These are phyloP conservation scores for Pyrenula aspistea DNA, from an alignment of 495 filamentous ascomycete genomes.

Conservation along the genomic window DNA sequence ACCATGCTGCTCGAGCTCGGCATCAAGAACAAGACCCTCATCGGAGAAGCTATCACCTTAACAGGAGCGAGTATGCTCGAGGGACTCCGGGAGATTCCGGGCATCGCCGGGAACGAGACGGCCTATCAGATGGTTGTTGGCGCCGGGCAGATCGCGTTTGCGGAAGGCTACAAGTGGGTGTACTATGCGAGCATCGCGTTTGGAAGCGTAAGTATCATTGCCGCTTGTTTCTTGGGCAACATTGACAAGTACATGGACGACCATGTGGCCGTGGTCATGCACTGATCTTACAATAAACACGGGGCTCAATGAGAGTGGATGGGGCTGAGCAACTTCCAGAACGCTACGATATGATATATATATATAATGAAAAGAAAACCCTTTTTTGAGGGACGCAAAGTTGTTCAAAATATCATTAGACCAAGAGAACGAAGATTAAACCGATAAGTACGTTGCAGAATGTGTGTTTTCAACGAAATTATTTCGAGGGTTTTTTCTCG, in stretches of 20 bases:
- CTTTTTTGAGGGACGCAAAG: no score
- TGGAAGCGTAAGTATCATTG: conserved; percentile 47
- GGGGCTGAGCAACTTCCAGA: no score
- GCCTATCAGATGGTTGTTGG: conserved; percentile 45
- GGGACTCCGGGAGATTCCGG: conserved; percentile 39
- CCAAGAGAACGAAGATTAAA: no score
- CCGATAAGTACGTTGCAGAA: no score
- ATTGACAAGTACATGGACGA: conserved; percentile 58
- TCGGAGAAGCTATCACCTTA: conserved; percentile 37
- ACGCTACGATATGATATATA: no score
- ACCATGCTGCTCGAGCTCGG: conserved; percentile 38
- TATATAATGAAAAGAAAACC: no score
- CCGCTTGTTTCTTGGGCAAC: conserved; percentile 50
- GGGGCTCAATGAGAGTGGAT: no score
- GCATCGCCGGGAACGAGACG: conserved; percentile 38
- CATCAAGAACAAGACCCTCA: conserved; percentile 34
- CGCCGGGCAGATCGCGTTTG: conserved; percentile 51
- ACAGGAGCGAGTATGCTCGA: conserved; percentile 44
- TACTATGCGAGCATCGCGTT: conserved; percentile 61
- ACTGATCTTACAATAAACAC: no score
- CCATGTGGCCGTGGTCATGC: conserved; percentile 54
- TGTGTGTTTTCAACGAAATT: no score
- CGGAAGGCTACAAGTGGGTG: conserved; percentile 53
- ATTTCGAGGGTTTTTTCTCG: no score
- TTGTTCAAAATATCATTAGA: no score